Evolutionary conservation across 345 rosid genomes (phyloP).

Genomic region (Gossypium sturtianum): DNA sequence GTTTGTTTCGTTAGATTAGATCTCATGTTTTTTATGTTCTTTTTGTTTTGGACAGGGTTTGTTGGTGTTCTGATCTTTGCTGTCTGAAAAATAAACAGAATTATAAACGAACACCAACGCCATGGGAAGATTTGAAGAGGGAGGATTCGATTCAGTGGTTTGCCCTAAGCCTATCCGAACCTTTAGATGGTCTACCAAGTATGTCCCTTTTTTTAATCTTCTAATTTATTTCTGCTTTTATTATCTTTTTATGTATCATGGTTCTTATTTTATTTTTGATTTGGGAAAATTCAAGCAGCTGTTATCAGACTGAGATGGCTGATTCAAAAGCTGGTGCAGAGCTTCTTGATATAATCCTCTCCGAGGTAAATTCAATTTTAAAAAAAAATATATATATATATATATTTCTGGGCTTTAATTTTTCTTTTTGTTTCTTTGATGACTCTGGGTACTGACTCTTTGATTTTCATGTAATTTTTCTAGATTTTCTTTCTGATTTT

Average conservation of each 20-base stretch:
- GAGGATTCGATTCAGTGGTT: constrained; percentile 35
- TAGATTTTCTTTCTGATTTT: too few relatives aligned
- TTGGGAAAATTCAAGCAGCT: neutral
- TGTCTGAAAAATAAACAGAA: neutral
- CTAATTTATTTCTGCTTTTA: neutral
- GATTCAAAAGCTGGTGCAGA: constrained; percentile 58
- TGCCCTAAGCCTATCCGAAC: constrained; percentile 53
- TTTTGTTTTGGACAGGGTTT: neutral
- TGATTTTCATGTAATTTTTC: neutral
- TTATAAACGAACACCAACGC: constrained; percentile 29
- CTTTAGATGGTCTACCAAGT: constrained; percentile 27
- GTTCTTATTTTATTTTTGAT: neutral
- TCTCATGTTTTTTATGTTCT: neutral
- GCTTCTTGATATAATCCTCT: constrained; percentile 54
- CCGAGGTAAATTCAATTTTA: constrained; percentile 32
- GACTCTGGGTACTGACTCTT: neutral
- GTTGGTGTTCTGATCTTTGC: constrained; percentile 11
- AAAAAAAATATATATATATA: too few relatives aligned
- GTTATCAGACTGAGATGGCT: constrained; percentile 37
- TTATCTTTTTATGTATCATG: too few relatives aligned
- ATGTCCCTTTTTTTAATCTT: neutral
- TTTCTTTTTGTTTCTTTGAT: neutral
- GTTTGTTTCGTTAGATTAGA: neutral
- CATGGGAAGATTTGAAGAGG: constrained; percentile 39
- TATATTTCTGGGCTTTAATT: neutral